A percentile compares a stretch with the other conserved stretches of the same genome.
Evolutionary conservation across 331 rosid species (phyloP).

Genomic region (Arachis monticola): DNA sequence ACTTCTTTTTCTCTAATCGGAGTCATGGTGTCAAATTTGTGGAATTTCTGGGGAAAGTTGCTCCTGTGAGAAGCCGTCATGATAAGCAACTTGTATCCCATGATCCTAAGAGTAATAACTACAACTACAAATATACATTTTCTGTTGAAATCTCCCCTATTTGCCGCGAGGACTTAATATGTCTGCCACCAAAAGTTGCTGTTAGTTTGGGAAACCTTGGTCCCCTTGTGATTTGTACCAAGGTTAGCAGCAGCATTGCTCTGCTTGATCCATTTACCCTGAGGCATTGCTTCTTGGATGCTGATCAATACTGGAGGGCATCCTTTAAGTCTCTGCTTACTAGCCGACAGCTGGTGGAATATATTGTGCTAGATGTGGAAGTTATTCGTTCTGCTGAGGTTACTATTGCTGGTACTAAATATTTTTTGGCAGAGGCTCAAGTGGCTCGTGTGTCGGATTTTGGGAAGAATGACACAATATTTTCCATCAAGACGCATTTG

Average conservation of each 20-base stretch:
- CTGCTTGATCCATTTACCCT: constrained; percentile 73
- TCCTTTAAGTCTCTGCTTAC: constrained; percentile 64
- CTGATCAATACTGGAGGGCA: constrained; percentile 77
- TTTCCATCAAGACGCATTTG: constrained; percentile 71
- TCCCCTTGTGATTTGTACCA: constrained; percentile 73
- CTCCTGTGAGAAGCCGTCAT: constrained; percentile 54
- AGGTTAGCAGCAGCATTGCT: constrained; percentile 67
- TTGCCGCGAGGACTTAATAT: constrained; percentile 76
- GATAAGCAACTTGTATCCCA: constrained; percentile 77
- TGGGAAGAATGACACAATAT: constrained; percentile 72
- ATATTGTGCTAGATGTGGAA: constrained; percentile 65
- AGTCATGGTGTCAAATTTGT: constrained; percentile 73
- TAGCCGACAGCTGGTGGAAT: constrained; percentile 70
- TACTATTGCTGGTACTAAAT: constrained; percentile 58
- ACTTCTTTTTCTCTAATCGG: constrained; percentile 72
- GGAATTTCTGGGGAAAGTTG: constrained; percentile 66
- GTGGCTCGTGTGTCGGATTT: constrained; percentile 79
- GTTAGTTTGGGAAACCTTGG: constrained; percentile 70
- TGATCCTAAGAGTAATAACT: constrained; percentile 64
- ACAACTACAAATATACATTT: constrained; percentile 66
- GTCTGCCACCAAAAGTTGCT: constrained; percentile 67
- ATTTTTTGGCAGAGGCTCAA: constrained; percentile 69
- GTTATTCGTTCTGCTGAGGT: constrained; percentile 46
- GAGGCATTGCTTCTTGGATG: constrained; percentile 67
- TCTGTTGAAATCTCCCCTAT: constrained; percentile 73